Evolutionary conservation across 2,329 filamentous ascomycete species (phyloP).

Genomic region (Drechslerella dactyloides): DNA sequence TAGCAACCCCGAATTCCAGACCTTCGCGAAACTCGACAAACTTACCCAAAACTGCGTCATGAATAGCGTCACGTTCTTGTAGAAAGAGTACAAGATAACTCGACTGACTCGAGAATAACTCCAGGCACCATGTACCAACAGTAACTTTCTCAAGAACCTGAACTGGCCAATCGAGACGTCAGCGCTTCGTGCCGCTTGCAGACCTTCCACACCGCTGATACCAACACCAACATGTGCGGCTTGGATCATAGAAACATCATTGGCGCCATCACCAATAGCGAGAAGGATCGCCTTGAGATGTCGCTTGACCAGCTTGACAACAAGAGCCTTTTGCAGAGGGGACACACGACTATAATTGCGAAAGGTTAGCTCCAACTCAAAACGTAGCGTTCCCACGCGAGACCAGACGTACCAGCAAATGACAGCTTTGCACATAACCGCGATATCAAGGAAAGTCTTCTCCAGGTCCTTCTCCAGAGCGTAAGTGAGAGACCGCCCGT

Average conservation of each 20-base stretch:
- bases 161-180: slow-evolving; percentile 97
- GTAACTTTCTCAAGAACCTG: slow-evolving; percentile 87
- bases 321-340: slow-evolving; percentile 92
- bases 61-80: slow-evolving; percentile 98
- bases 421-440: slow-evolving; percentile 96
- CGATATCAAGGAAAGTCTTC: slow-evolving; percentile 89
- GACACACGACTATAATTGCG: slow-evolving; percentile 79
- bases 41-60: slow-evolving; percentile 99
- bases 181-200: slow-evolving; percentile 92
- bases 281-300: slow-evolving; percentile 89
- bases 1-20: not conserved
- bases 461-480: slow-evolving; percentile 93
- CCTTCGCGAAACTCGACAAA: not conserved
- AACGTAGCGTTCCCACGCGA: not conserved
- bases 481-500: slow-evolving; percentile 92
- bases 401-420: slow-evolving; percentile 75
- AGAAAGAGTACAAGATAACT: slow-evolving; percentile 97
- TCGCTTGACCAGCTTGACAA: slow-evolving; percentile 97
- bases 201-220: slow-evolving; percentile 94
- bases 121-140: slow-evolving; percentile 95
- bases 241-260: slow-evolving; percentile 99
- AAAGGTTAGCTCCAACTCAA: slow-evolving; percentile 31
- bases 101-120: slow-evolving; percentile 97
- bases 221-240: slow-evolving; percentile 96
- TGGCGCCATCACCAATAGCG: slow-evolving; percentile 95